A percentile compares a stretch with the other conserved stretches of the same genome.
Conservation (phyloP, 2,329 filamentous ascomycete genomes). For the Emydomyces testavorans region DNA sequence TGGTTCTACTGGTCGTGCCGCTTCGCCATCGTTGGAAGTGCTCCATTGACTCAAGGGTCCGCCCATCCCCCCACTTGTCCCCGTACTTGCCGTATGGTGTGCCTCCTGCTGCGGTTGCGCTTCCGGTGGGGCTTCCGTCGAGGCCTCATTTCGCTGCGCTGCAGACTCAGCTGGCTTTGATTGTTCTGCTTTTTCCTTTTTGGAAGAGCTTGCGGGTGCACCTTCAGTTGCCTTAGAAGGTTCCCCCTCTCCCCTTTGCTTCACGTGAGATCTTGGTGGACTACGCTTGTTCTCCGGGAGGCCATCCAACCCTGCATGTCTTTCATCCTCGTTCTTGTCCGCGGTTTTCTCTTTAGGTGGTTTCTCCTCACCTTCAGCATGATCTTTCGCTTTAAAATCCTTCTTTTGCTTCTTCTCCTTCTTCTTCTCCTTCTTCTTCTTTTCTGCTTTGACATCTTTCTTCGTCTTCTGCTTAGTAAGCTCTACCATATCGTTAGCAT, state of each 20-base stretch:
- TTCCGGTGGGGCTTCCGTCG: not conserved
- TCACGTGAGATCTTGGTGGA: not conserved
- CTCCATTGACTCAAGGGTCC: conserved; percentile 9
- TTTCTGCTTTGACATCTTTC: not conserved
- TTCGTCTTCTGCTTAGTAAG: not conserved
- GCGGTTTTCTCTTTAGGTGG: not conserved
- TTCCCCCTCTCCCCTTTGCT: not conserved
- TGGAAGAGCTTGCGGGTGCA: not conserved
- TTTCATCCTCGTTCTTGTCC: not conserved
- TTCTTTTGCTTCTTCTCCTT: not conserved
- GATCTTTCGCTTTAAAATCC: not conserved
- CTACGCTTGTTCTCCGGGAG: not conserved
- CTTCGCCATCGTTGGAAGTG: conserved; percentile 7
- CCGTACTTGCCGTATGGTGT: too few relatives aligned
- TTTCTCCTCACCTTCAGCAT: not conserved
- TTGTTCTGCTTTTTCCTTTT: conserved; percentile 1
- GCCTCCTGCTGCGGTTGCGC: not conserved
- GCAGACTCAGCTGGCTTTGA: not conserved
- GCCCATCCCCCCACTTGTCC: not conserved
- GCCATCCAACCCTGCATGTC: not conserved
- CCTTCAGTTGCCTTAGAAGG: not conserved
- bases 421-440: not conserved
- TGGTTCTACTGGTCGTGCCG: not conserved
- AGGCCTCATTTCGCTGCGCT: not conserved
- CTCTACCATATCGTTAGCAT: not conserved